Evolutionary conservation across 2,329 filamentous ascomycete genomes (phyloP), one percentile per base, ranked within the genome.

Genomic region (Geosmithia flava): DNA sequence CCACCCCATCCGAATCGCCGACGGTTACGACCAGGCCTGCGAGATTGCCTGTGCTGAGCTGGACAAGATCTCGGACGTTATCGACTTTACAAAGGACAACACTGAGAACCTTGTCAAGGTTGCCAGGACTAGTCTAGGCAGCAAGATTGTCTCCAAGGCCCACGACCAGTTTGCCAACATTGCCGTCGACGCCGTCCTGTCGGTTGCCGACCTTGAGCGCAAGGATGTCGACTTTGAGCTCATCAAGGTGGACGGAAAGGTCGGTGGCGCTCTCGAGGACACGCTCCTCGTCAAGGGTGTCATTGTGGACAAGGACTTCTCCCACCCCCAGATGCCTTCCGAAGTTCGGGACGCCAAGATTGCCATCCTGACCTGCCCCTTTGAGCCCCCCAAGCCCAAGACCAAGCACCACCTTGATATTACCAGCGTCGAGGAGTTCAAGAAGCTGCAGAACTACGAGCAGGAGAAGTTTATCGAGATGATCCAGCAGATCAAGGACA

Each of bases 351-450:
- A 98, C 68, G 94, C 93, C 62, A 97, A 96, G 75, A 82, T 98
- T 61, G 93, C 93, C 57, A 98, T 98, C 60, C 73, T 98, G 51
- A 98, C 93, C 47, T 98, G 93, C 66, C 89, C 93, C 3, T 98
- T 98, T 63, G 93, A 98, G 72, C 93, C 93, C 30, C 93, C 93
- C 46, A 98, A 98, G 78, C 93, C 93, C 56, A 98, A 98, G 80
- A 98, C 93, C 45, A 98, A 98, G 80, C 93, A 98, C 71, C 95
- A 96, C 75, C 80, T 98, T 52, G 93, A 98, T 62, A 98, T 98
- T 62, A 93, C 89, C 49, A 87, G 83, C 42, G 91, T 98, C 7
- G 91, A 97, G 57, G 93, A 98, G 71, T 98, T 95, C 76, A 96
- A 95, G 76, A 93, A 94, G 70, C 72, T 98, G 55, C 93, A 98